Percentiles rank a stretch among this genome's conserved stretches.
These are phyloP conservation scores for Russula compacta DNA, from an alignment of 768 basidiomycete genomes.

Conservation along the genomic window DNA sequence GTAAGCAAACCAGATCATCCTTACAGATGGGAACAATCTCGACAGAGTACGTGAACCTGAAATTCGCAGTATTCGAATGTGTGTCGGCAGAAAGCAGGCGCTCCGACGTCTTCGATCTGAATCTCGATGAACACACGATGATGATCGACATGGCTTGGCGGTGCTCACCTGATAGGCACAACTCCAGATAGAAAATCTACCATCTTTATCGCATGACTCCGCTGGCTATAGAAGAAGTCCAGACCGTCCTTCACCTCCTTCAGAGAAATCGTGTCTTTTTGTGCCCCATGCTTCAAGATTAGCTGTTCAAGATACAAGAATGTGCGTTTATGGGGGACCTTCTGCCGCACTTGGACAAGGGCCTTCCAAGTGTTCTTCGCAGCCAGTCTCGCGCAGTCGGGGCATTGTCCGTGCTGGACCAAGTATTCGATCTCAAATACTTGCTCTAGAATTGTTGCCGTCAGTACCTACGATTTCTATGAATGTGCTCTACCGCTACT, in stretches of 20 bases:
- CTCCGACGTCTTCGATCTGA: constrained; percentile 85
- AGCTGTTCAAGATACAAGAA: constrained; percentile 97
- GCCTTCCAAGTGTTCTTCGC: constrained; percentile 99
- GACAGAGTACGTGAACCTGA: constrained; percentile 96
- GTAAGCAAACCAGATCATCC: constrained; percentile 91
- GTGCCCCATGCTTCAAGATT: constrained; percentile 92
- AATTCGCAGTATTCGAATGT: constrained; percentile 87
- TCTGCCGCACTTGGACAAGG: constrained; percentile 96
- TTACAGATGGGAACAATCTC: constrained; percentile 97
- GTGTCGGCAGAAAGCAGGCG: constrained; percentile 90
- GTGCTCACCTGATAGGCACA: constrained; percentile 71
- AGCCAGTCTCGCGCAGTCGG: constrained; percentile 86
- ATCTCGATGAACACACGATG: constrained; percentile 2
- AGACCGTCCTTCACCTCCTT: constrained; percentile 92
- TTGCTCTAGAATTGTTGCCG: constrained; percentile 93
- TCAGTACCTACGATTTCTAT: constrained; percentile 54
- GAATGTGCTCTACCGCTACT: background rate
- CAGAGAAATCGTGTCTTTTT: constrained; percentile 91
- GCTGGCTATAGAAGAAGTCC: constrained; percentile 91
- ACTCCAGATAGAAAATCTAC: constrained; percentile 84
- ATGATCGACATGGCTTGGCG: background rate
- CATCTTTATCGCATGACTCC: constrained; percentile 94
- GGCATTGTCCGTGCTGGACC: constrained; percentile 91
- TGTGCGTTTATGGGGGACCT: constrained; percentile 95
- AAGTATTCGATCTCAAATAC: constrained; percentile 95